Conservation (phyloP, 306 rosid species). For the Cicer pinnatifidum region DNA sequence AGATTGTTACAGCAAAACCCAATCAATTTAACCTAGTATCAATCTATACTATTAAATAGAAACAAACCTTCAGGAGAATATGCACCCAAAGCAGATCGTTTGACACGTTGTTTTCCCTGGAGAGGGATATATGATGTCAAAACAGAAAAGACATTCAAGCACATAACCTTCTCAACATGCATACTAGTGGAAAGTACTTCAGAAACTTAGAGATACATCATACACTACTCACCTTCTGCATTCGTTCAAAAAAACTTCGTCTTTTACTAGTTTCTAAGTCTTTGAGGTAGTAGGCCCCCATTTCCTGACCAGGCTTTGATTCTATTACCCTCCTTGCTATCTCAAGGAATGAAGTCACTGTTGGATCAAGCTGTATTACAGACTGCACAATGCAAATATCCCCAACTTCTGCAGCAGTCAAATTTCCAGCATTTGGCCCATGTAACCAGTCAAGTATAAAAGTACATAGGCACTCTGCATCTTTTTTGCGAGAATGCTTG, state of each 20-base stretch:
- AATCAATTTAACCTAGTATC: not conserved
- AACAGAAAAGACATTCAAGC: conserved; percentile 30
- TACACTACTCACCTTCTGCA: conserved; percentile 49
- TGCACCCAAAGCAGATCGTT: conserved; percentile 34
- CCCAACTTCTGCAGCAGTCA: conserved; percentile 44
- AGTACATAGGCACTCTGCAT: conserved; percentile 64
- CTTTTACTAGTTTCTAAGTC: conserved; percentile 24
- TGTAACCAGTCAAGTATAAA: conserved; percentile 63
- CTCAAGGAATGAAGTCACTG: conserved; percentile 56
- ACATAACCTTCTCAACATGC: not conserved
- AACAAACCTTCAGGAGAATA: conserved; percentile 43
- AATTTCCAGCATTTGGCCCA: conserved; percentile 60
- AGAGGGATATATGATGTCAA: conserved; percentile 41
- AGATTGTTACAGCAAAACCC: not conserved
- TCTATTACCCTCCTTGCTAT: conserved; percentile 46
- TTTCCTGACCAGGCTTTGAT: conserved; percentile 7
- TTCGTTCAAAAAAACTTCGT: conserved; percentile 40
- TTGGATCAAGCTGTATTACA: conserved; percentile 45
- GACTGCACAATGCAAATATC: conserved; percentile 59
- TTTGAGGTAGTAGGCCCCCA: not conserved
- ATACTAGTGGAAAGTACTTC: conserved; percentile 8
- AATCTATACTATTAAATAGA: conserved; percentile 25
- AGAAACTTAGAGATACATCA: conserved; percentile 28
- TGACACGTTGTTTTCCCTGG: conserved; percentile 51
- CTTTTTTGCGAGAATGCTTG: conserved; percentile 50